Base-by-base conservation (phyloP, 257 asterid species). In the Solanum dulcamara region DNA sequence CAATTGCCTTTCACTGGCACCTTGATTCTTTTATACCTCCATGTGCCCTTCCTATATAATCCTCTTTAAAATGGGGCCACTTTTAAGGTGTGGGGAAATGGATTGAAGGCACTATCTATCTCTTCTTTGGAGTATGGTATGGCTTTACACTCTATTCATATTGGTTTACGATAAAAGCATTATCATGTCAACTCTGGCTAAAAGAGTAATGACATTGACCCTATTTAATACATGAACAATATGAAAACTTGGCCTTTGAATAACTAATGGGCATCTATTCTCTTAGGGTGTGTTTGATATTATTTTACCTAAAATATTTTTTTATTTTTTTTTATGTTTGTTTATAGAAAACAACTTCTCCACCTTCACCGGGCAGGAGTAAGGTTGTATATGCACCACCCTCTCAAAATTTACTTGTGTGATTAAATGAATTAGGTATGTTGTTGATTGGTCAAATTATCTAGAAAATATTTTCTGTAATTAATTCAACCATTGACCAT, bases 1-100 rank as follows among this genome's bases (percentile, higher is more conserved):
- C 87, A 87, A 81, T 71, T 82, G 86, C 87, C 91, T 89, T 86
- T 86, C 92, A 85, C 87, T 66, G 57, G 86, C 83, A 30, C 84
- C n/a, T 18, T 85, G 40, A 44, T 55, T 60, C 66, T 53, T 53
- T 85, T 46, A 85, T 81, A 79, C 84, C 46, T 89, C 91, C 95
- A 93, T 88, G 95, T 91, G 94, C 89, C 82, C 88, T 86, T 48
- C 90, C 48, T 67, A 59, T 37, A 66, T 70, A 86, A 85, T 83
- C 87, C 89, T 88, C 84, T 64, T 35, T 32, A 85, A 71, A 42
- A 89, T 92, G 95, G 91, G 91, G 85, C 92, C 92, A 85, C 50
- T 85, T 48, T 79, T 79, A 79, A 18, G 82, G 77, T 51, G 66
- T 60, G 84, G 51, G 64, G n/a, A 46, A 68, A 15, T 55, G 60